phyloP scores from a whole-genome alignment of 1,284 basidiomycete genomes.

The Ustilago crameri region DNA sequence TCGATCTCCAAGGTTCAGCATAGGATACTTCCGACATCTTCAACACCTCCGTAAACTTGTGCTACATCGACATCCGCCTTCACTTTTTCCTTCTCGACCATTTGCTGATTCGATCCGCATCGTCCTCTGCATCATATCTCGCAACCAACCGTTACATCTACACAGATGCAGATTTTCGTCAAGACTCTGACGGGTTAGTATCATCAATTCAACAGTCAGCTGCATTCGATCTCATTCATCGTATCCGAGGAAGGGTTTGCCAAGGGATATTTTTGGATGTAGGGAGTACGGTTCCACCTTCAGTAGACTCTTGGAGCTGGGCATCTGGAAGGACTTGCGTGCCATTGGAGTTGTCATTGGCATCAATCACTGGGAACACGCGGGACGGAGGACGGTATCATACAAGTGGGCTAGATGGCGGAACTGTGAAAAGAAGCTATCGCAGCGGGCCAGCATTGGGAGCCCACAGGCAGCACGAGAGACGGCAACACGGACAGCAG shows the following conservation, averaged over 20 bases:
- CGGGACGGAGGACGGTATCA: no score
- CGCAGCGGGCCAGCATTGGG: background rate
- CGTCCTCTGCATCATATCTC: conserved; percentile 4
- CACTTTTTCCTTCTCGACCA: conserved; percentile 12
- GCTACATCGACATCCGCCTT: conserved; percentile 12
- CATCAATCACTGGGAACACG: no score
- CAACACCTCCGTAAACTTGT: conserved; percentile 1
- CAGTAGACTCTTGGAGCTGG: no score
- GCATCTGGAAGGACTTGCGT: no score
- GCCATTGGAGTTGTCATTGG: no score
- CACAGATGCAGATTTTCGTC: conserved; percentile 66
- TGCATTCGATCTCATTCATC: conserved; percentile 10
- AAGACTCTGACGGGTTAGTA: conserved; percentile 67
- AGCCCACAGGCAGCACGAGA: background rate
- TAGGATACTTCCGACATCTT: background rate
- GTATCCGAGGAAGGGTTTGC: conserved; percentile 1
- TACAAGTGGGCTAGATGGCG: no score
- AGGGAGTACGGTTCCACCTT: no score
- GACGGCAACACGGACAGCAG: background rate
- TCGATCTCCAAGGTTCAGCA: no score
- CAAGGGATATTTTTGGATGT: no score
- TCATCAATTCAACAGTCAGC: conserved; percentile 8
- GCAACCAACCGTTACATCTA: conserved; percentile 12
- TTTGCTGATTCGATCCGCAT: conserved; percentile 33
- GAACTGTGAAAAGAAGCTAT: no score